These are phyloP conservation scores for Beverwykella pulmonaria DNA, from an alignment of 495 filamentous ascomycete species.

Conservation along the genomic window DNA sequence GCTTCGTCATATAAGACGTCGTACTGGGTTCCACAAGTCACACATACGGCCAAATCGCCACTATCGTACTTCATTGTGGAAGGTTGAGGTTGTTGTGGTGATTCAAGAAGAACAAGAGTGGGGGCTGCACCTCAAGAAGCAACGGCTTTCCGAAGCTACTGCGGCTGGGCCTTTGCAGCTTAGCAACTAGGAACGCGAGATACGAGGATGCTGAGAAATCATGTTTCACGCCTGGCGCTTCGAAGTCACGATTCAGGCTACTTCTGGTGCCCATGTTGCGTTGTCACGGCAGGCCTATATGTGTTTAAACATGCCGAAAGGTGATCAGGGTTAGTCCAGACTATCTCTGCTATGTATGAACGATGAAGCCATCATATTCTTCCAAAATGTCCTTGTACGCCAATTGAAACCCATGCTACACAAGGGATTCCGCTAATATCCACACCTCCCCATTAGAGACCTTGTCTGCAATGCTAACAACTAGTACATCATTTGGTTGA, in stretches of 20 bases:
- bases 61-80: slow-evolving; percentile 22
- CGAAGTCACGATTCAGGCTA: background rate
- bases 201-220: background rate
- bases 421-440: slow-evolving; percentile 45
- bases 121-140: background rate
- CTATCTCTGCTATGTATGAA: too few species aligned
- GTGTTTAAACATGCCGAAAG: background rate
- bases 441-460: slow-evolving; percentile 84
- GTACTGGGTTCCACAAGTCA: slow-evolving; percentile 72
- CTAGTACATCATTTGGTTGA: slow-evolving; percentile 75
- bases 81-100: slow-evolving; percentile 3
- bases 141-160: background rate
- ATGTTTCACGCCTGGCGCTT: background rate
- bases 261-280: slow-evolving; percentile 8
- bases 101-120: background rate
- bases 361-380: too few species aligned
- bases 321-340: background rate
- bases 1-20: slow-evolving; percentile 50
- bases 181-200: slow-evolving; percentile 18
- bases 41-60: slow-evolving; percentile 62
- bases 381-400: too few species aligned
- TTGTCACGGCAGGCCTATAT: background rate
- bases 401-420: slow-evolving; percentile 1
- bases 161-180: slow-evolving; percentile 17
- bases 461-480: slow-evolving; percentile 66